Base-by-base conservation (phyloP, 1,284 basidiomycete genomes). In the Trichosporon sp. region DNA sequence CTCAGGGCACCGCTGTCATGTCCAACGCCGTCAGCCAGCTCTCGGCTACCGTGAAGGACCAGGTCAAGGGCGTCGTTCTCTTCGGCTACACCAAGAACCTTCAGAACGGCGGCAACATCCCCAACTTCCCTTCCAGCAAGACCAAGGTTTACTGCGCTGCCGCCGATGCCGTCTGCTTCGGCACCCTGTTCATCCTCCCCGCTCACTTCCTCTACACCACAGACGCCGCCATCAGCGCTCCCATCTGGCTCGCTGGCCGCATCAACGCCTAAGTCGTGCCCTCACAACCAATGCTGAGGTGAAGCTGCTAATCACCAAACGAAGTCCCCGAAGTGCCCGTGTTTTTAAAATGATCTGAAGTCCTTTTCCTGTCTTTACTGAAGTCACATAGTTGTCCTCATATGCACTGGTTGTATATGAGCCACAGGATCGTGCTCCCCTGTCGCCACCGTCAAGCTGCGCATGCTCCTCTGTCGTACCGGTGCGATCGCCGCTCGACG, bases 51-150 rank as follows among this genome's bases (percentile, higher is more conserved):
- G n/a, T 61, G 32, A 35, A 61, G 59, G 10, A 61, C 14, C 59
- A 61, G 59, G 31, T 61, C 59, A 61, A 61, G 59, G 59, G 59
- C 32, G 59, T 61, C 4, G 59, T 61, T 1, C 59, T 61, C 32
- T 61, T 61, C 59, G 59, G 59, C 6, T 61, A 61, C 32, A 61
- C 59, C 14, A 61, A 61, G 59, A 61, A 61, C 59, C 59, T 61
- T 2, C 59, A 61, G 32, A 61, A 61, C 59, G 59, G 59, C 12
- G 59, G 59, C 32, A 8, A 11, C 4, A 61, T 61, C 59, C 32
- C 59, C 59, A 61, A 61, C 59, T 61, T 61, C 59, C 59, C 59
- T 4, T 14, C 31, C 11, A 26, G 16, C 12, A 61, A 61, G 59
- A 61, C 59, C 31, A 32, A 35, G 6, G 59, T 61, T 11, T 61